phyloP scores from a whole-genome alignment of 169 alveolate species.

The Prorocentrum cordatum region DNA sequence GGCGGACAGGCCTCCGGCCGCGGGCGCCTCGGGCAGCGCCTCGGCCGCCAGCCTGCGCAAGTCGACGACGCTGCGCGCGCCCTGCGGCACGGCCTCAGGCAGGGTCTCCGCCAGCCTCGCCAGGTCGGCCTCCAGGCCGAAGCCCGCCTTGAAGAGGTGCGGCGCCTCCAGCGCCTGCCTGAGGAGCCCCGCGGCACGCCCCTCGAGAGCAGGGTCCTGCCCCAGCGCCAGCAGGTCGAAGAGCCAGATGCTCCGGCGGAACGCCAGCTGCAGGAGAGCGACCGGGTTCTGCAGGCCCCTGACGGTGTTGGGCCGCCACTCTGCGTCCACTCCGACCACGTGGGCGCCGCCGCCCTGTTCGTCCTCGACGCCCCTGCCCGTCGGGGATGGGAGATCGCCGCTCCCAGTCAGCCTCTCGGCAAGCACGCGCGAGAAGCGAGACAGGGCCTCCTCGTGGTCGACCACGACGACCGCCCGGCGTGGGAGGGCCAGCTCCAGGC shows the following conservation, averaged over 20 bases:
- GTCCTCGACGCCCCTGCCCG: background rate
- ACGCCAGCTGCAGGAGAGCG: slow-evolving; percentile 45
- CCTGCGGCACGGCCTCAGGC: background rate
- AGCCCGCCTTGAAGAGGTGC: slow-evolving; percentile 49
- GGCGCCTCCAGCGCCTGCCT: background rate
- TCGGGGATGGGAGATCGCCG: too few species aligned
- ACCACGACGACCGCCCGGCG: background rate
- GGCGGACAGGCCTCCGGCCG: background rate
- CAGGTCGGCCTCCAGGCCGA: slow-evolving; percentile 39
- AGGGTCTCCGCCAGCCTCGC: slow-evolving; percentile 4
- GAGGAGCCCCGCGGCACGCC: background rate
- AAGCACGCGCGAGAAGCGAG: background rate
- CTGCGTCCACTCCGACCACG: slow-evolving; percentile 10
- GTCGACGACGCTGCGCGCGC: background rate
- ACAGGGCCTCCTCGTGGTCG: background rate
- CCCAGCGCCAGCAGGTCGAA: slow-evolving; percentile 30
- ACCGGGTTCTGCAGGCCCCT: too few species aligned
- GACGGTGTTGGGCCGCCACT: slow-evolving; percentile 46
- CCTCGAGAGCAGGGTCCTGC: background rate
- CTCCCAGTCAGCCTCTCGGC: background rate
- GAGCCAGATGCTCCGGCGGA: slow-evolving; percentile 21
- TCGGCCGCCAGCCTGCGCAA: slow-evolving; percentile 13
- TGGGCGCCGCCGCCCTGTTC: background rate
- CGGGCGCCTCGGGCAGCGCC: slow-evolving; percentile 8
- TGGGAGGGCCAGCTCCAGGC: slow-evolving; percentile 1